Base-by-base conservation (phyloP, 2,329 filamentous ascomycete genomes). In the Colletotrichum sansevieriae region DNA sequence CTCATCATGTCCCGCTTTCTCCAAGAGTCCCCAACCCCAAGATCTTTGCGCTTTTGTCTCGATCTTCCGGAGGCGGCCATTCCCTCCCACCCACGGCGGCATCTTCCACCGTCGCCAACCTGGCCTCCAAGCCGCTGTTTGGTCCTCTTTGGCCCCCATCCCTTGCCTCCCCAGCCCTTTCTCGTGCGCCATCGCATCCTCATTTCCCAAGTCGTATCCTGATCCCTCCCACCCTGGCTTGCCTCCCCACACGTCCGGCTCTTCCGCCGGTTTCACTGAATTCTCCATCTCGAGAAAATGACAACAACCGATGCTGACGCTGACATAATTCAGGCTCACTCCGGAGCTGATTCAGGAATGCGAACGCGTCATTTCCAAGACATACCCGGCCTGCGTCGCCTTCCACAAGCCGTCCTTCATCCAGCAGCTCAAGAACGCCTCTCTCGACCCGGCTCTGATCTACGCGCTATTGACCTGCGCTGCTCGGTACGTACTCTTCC, bases 361-460 rank as follows among this genome's bases (percentile, higher is more conserved):
- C 76, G 87, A 89, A 78, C 83, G 87, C 66, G 86, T 89, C 75
- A 85, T 89, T 73, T 84, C 83, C 73, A 89, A 88, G 80, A 88
- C 86, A 13, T 83, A 89, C 73, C 87, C 87, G 44, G 86, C 87
- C 70, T 89, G 86, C 75, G 86, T 89, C 47, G 87, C 87, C 74
- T 89, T 89, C 75, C 87, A 89, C 80, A 89, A 88, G 79, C 87
- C 87, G 8, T 87, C 87, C 2, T 89, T 89, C 76, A 76, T 89
- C 39, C 85, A 88, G 77, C 87, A 88, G 75, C 81, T 89, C 58
- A 89, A 88, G 80, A 86, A 82, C 72, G 83, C 81, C 22, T 82
- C 83, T 2, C 81, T 89, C 39, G 87, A 89, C 66, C 79, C 83
- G 35, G 85, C 85, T 55, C 85, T 89, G 71, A 82, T 88, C 63